Evolutionary conservation across 441 rosid species (phyloP).

Genomic region (Euphorbia schlechtendalii): DNA sequence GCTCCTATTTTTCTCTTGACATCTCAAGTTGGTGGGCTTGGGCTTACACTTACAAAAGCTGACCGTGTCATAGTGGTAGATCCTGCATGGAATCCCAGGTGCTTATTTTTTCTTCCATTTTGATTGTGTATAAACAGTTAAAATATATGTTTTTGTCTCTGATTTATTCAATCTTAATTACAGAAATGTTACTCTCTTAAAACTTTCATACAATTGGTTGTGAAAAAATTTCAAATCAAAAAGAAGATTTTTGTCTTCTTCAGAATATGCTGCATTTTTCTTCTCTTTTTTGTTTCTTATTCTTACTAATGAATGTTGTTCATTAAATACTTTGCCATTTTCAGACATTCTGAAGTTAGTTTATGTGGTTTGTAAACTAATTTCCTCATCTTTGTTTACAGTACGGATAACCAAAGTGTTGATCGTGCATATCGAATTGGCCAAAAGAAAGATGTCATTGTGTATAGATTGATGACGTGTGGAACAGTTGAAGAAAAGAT

Average conservation of each 20-base stretch:
- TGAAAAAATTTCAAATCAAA: no score
- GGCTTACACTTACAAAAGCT: conserved; percentile 93
- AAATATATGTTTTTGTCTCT: not conserved
- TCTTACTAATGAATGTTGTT: not conserved
- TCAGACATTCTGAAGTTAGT: not conserved
- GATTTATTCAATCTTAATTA: not conserved
- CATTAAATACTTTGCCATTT: not conserved
- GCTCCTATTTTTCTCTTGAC: conserved; percentile 90
- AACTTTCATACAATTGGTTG: not conserved
- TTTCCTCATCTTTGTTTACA: conserved; percentile 24
- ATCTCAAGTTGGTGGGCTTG: conserved; percentile 97
- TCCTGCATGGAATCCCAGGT: conserved; percentile 99
- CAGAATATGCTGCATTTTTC: not conserved
- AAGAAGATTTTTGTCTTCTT: not conserved
- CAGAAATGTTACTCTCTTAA: no score
- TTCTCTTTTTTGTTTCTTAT: conserved; percentile 1
- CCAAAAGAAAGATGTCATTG: conserved; percentile 87
- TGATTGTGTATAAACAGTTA: not conserved
- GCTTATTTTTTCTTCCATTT: conserved; percentile 16
- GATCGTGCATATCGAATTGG: conserved; percentile 97
- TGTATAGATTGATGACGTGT: conserved; percentile 89
- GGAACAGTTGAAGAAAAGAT: conserved; percentile 99
- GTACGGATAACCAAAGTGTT: conserved; percentile 92
- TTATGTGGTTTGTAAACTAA: not conserved
- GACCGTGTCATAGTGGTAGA: conserved; percentile 96